A percentile compares a stretch with the other conserved stretches of the same genome.
Conservation (phyloP, 2,329 filamentous ascomycete genomes). For the Cercospora janseana region DNA sequence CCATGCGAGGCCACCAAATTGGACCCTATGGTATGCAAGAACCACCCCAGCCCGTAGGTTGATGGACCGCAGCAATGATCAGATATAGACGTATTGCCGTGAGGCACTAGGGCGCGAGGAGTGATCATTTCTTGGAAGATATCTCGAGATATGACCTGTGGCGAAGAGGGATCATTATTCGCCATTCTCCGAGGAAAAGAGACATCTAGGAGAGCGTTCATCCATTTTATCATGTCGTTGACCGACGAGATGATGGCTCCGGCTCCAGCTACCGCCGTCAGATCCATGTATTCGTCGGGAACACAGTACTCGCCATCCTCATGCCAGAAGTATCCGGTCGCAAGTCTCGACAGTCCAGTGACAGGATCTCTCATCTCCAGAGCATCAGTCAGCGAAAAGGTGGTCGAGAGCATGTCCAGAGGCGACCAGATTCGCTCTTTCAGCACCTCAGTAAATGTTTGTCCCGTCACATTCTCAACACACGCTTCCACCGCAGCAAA, state of each 20-base stretch:
- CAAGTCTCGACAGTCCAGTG: constrained; percentile 45
- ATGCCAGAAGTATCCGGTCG: constrained; percentile 26
- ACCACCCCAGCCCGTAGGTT: constrained; percentile 34
- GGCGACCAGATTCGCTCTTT: constrained; percentile 46
- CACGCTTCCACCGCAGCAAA: constrained; percentile 48
- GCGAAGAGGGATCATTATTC: background rate
- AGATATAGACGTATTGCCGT: constrained; percentile 27
- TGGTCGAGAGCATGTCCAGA: constrained; percentile 50
- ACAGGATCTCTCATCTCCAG: constrained; percentile 11
- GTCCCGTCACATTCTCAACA: constrained; percentile 45
- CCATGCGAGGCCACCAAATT: constrained; percentile 33
- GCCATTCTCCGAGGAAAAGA: background rate
- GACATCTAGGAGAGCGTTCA: background rate
- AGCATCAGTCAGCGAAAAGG: constrained; percentile 30
- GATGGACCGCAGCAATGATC: background rate
- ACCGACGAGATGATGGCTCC: constrained; percentile 7
- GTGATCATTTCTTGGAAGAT: constrained; percentile 19
- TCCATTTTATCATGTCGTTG: constrained; percentile 11
- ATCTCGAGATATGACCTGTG: background rate
- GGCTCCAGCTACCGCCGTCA: background rate
- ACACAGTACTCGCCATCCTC: background rate
- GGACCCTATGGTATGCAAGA: constrained; percentile 33
- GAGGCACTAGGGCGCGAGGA: constrained; percentile 26
- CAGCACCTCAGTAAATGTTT: constrained; percentile 44
- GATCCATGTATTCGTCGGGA: background rate